Evolutionary conservation across 106 monocot species (phyloP).

Genomic region (Dactylorhiza incarnata): DNA sequence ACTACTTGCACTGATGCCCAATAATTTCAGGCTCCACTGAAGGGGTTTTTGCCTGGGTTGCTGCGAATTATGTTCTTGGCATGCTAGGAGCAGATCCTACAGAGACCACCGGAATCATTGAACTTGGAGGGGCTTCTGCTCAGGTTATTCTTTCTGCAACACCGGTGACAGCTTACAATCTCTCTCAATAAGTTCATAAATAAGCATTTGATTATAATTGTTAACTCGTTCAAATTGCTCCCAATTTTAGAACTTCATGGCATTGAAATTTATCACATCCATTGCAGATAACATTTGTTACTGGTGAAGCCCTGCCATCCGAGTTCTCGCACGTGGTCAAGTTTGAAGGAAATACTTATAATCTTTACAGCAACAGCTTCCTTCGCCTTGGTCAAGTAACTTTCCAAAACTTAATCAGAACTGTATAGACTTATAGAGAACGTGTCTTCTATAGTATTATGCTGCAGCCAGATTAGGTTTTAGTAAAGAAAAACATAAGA

Average conservation of each 20-base stretch:
- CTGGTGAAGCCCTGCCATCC: conserved; percentile 57
- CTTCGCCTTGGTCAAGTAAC: conserved; percentile 91
- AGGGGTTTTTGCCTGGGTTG: conserved; percentile 95
- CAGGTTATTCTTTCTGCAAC: conserved; percentile 37
- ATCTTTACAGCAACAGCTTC: conserved; percentile 86
- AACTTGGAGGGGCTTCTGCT: conserved; percentile 97
- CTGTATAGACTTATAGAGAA: not conserved
- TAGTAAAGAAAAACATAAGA: not conserved
- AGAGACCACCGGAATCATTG: conserved; percentile 84
- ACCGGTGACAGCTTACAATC: not conserved
- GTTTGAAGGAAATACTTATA: conserved; percentile 62
- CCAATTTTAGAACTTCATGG: not conserved
- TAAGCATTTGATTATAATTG: not conserved
- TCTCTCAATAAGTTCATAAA: not conserved
- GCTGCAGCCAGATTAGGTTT: not conserved
- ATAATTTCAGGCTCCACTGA: conserved; percentile 58
- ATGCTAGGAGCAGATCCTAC: conserved; percentile 69
- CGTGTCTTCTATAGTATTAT: not conserved
- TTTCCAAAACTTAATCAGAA: not conserved
- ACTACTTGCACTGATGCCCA: not conserved
- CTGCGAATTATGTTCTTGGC: conserved; percentile 95
- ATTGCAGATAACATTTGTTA: conserved; percentile 73
- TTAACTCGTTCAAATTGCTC: not conserved
- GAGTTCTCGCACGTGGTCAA: conserved; percentile 47
- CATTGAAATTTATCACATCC: not conserved